Conservation (phyloP, 805 yeast species). For the Sporopachydermia quercuum region DNA sequence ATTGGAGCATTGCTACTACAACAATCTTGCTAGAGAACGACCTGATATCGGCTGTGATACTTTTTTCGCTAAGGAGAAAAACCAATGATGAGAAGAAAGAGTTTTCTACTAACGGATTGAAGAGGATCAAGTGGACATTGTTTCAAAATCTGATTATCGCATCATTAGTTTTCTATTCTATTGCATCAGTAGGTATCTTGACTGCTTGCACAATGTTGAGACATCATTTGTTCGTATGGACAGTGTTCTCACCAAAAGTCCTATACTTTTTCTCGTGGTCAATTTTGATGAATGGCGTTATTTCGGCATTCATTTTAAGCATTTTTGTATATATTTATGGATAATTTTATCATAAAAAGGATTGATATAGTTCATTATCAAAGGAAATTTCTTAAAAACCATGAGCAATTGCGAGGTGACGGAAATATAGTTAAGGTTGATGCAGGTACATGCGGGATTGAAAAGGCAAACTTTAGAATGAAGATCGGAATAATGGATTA, state of each 20-base stretch:
- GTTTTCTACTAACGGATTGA: constrained; percentile 14
- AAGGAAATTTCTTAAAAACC: no score
- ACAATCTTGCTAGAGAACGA: constrained; percentile 25
- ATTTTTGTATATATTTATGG: neutral
- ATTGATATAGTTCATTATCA: no score
- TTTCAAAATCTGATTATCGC: constrained; percentile 21
- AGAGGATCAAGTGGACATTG: constrained; percentile 17
- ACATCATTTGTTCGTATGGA: constrained; percentile 90
- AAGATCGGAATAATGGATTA: no score
- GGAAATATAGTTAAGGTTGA: no score
- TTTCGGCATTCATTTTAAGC: neutral
- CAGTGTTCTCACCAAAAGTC: constrained; percentile 89
- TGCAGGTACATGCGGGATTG: no score
- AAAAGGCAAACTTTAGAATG: no score
- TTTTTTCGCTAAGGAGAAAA: constrained; percentile 1
- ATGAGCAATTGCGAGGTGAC: no score
- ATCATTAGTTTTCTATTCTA: constrained; percentile 38
- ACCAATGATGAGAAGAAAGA: constrained; percentile 9
- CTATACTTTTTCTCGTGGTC: constrained; percentile 71
- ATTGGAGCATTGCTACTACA: constrained; percentile 47
- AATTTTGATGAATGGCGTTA: neutral
- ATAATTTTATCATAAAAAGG: no score
- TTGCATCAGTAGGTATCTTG: constrained; percentile 43
- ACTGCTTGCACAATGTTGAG: constrained; percentile 60
- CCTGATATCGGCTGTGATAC: constrained; percentile 9